Percentiles rank a stretch among this genome's conserved stretches.
phyloP scores from a whole-genome alignment of 257 asterid species.

The Paulownia fortunei region DNA sequence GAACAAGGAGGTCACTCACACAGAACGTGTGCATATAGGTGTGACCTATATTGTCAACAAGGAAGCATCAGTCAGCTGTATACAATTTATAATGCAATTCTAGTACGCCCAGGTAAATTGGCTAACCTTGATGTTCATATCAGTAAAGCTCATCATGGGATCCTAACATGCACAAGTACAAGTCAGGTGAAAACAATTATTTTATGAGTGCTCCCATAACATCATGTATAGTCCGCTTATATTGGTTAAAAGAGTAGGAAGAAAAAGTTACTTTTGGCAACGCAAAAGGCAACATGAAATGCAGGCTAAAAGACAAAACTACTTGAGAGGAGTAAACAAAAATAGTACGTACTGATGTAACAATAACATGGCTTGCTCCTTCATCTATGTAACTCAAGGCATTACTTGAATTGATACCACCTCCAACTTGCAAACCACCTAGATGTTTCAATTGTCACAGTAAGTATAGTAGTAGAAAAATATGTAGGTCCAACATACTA shows the following conservation, averaged over 20 bases:
- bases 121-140: not conserved
- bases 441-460: conserved; percentile 45
- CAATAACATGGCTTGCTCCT: conserved; percentile 99
- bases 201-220: conserved; percentile 4
- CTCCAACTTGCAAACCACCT: conserved; percentile 99
- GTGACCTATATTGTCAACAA: conserved; percentile 7
- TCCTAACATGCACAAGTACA: conserved; percentile 19
- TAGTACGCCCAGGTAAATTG: not conserved
- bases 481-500: conserved; percentile 35
- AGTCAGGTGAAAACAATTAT: conserved; percentile 11
- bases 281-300: conserved; percentile 8
- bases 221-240: not conserved
- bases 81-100: not conserved
- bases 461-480: conserved; percentile 49
- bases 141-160: not conserved
- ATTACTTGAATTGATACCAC: conserved; percentile 84
- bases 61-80: conserved; percentile 4
- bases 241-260: conserved; percentile 8
- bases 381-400: conserved; percentile 79
- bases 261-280: not conserved
- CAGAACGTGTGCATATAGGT: conserved; percentile 1
- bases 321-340: conserved; percentile 13
- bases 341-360: conserved; percentile 79
- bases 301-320: not conserved
- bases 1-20: conserved; percentile 18